phyloP scores from a whole-genome alignment of 2,329 filamentous ascomycete genomes.

The Fusarium pseudograminearum region DNA sequence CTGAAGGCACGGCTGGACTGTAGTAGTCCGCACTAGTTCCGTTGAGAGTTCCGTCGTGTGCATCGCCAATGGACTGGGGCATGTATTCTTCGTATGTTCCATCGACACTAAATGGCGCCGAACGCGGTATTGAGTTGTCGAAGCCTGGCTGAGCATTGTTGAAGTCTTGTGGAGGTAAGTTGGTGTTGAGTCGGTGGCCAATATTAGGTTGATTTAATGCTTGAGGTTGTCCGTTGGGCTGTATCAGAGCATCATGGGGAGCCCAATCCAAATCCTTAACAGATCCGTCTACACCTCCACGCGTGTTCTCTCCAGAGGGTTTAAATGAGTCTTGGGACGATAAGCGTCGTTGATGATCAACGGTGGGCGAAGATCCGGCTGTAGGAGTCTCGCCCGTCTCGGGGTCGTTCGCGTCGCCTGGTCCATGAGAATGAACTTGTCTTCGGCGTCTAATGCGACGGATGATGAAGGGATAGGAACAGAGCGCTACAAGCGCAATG shows the following conservation, averaged over 20 bases:
- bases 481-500: conserved; percentile 51
- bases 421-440: conserved; percentile 39
- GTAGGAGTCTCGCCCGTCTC: conserved; percentile 49
- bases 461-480: conserved; percentile 56
- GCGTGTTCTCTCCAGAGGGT: conserved; percentile 47
- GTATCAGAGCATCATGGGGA: conserved; percentile 32
- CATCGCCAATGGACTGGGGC: conserved; percentile 46
- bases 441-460: conserved; percentile 48
- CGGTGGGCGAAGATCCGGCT: conserved; percentile 20
- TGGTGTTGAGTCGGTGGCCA: conserved; percentile 37
- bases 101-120: conserved; percentile 41
- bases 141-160: conserved; percentile 21
- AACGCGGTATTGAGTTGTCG: conserved; percentile 36
- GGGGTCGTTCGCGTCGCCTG: conserved; percentile 43
- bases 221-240: conserved; percentile 31
- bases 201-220: conserved; percentile 15
- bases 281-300: conserved; percentile 45
- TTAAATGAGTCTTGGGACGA: conserved; percentile 56
- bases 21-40: conserved; percentile 58
- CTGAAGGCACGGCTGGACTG: conserved; percentile 56
- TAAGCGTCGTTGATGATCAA: conserved; percentile 48
- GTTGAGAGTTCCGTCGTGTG: conserved; percentile 50
- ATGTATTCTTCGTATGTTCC: conserved; percentile 46
- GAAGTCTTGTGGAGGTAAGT: conserved; percentile 15
- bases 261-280: conserved; percentile 48